These are phyloP conservation scores for Cercospora janseana DNA, from an alignment of 2,329 filamentous ascomycete genomes.

Conservation along the genomic window DNA sequence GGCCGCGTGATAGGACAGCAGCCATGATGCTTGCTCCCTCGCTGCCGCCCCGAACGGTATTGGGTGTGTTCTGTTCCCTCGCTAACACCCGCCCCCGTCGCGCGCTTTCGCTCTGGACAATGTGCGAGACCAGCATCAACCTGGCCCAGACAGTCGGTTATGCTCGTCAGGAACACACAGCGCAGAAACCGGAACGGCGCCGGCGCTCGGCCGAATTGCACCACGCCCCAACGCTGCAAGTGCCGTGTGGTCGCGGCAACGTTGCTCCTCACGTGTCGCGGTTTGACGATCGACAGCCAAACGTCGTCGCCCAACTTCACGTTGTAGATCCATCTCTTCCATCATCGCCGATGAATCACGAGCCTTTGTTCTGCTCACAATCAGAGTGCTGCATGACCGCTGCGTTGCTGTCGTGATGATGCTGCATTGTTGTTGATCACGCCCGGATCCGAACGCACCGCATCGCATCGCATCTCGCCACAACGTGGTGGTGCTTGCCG, in stretches of 20 bases:
- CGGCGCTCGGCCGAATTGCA: no score
- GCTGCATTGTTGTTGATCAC: no score
- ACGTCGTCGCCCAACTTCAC: slow-evolving; percentile 7
- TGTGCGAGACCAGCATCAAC: no score
- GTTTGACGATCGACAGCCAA: not conserved
- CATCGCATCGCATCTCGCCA: no score
- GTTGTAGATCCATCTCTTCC: not conserved
- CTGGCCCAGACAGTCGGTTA: slow-evolving; percentile 6
- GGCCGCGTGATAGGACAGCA: slow-evolving; percentile 9
- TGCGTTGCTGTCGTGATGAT: not conserved
- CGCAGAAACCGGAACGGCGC: no score
- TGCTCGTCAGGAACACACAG: slow-evolving; percentile 5
- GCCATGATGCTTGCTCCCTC: slow-evolving; percentile 12
- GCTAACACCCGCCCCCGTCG: no score
- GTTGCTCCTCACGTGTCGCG: not conserved
- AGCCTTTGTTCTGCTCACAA: not conserved
- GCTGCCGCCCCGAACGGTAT: no score
- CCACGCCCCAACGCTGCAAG: not conserved
- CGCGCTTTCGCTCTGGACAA: no score
- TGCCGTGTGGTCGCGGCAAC: not conserved
- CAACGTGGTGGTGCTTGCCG: slow-evolving; percentile 11
- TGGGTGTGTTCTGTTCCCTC: no score
- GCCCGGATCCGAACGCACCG: no score
- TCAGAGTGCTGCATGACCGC: slow-evolving; percentile 13
- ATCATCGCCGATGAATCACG: slow-evolving; percentile 6